Percentiles rank a stretch among this genome's conserved stretches.
Evolutionary conservation across 2,329 filamentous ascomycete genomes (phyloP).

Genomic region (Cercospora beticola): DNA sequence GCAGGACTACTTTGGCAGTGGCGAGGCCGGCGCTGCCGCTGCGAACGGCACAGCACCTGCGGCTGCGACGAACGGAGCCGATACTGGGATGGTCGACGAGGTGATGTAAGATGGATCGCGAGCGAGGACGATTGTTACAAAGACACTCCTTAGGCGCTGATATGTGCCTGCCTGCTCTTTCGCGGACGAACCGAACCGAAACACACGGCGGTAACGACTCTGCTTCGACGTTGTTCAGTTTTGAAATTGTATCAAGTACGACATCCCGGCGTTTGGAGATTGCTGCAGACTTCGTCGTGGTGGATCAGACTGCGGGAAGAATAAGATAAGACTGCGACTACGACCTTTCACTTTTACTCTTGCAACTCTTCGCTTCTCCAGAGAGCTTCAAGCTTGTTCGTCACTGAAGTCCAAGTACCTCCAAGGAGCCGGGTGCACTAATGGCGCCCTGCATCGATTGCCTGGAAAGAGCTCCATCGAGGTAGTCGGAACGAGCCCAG

Average conservation of each 20-base stretch:
- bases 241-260: constrained; percentile 17
- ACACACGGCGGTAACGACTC: background rate
- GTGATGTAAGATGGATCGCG: constrained; percentile 46
- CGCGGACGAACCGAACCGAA: background rate
- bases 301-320: background rate
- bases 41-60: constrained; percentile 49
- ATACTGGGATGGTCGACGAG: constrained; percentile 56
- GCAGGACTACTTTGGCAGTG: constrained; percentile 81
- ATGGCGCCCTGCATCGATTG: background rate
- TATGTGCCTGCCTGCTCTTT: constrained; percentile 10
- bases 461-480: constrained; percentile 1
- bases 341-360: background rate
- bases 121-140: background rate
- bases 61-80: constrained; percentile 49
- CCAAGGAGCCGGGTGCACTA: background rate
- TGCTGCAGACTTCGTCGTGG: background rate
- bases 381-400: background rate
- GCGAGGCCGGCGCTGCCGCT: constrained; percentile 46
- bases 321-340: constrained; percentile 5
- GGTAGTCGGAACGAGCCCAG: background rate
- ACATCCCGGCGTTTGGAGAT: background rate
- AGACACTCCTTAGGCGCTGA: background rate
- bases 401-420: background rate
- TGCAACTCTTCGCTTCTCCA: background rate
- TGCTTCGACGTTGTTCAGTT: background rate